A percentile compares a stretch with the other conserved stretches of the same genome.
These are phyloP conservation scores for Dissophora globulifera DNA, from an alignment of 192 early-diverging fungal species.

Conservation along the genomic window DNA sequence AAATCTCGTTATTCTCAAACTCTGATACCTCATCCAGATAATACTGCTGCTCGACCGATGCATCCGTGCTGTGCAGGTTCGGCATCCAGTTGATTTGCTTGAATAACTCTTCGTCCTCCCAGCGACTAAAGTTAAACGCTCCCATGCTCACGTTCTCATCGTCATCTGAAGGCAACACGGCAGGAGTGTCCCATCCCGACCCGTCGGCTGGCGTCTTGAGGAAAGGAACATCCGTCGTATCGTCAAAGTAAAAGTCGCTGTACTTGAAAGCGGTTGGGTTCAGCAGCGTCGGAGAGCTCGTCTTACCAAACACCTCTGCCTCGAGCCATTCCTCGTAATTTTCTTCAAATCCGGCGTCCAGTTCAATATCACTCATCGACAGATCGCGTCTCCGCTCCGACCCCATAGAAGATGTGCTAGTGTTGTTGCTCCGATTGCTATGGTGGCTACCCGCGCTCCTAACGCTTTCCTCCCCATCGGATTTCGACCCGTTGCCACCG, in stretches of 20 bases:
- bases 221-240: constrained; percentile 12
- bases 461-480: constrained; percentile 40
- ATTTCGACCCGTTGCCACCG: constrained; percentile 6
- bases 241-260: constrained; percentile 56
- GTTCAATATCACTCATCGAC: constrained; percentile 54
- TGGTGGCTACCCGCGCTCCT: constrained; percentile 38
- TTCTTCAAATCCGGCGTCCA: constrained; percentile 69
- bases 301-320: constrained; percentile 61
- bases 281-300: not conserved
- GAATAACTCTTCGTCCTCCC: constrained; percentile 48
- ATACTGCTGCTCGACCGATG: constrained; percentile 38
- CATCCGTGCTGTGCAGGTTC: constrained; percentile 31
- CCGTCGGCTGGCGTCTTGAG: constrained; percentile 32
- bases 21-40: constrained; percentile 42
- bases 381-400: constrained; percentile 31
- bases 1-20: constrained; percentile 1
- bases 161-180: constrained; percentile 38
- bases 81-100: constrained; percentile 53
- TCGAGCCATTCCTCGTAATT: constrained; percentile 78
- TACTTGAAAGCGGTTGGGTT: constrained; percentile 36
- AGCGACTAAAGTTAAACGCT: constrained; percentile 27
- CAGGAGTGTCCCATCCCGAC: constrained; percentile 56
- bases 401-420: constrained; percentile 6
- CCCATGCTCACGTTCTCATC: constrained; percentile 18
- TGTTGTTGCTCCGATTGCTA: constrained; percentile 16